Evolutionary conservation across 495 filamentous ascomycete genomes (phyloP), one percentile per base, ranked within the genome.

Genomic region (Annulohypoxylon stygium): DNA sequence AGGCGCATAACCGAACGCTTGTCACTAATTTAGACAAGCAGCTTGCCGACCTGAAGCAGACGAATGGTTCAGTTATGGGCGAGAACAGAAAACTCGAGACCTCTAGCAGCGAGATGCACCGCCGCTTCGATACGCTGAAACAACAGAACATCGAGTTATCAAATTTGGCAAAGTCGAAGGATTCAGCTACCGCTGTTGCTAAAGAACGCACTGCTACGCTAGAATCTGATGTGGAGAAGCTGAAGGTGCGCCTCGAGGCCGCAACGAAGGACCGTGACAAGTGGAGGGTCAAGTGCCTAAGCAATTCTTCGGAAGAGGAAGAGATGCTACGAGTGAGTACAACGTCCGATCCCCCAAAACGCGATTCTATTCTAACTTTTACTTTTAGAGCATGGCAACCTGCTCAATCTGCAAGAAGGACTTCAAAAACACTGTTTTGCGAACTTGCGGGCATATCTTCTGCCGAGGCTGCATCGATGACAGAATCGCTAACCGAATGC

Each of bases 391-490:
- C 70, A 88, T 98, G 80, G 93, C 93, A 16, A 88, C 95, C 43
- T 99, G 96, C 83, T 91, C 92, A 2, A 92, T 98, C 18, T 99
- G 96, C 81, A 90, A 91, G 70, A 89, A 85, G 61, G 93, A 95
- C 62, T 96, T 97, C 86, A 98, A 98, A 82, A 92, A 98, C 78
- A 97, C 94, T 0, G 91, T 90, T 16, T 87, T 99, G 74, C 94
- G 94, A 78, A 93, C 91, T 12, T 99, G 96, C 79, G 96, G 96
- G n/a, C 96, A 99, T 81, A 90, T 97, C 20, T 97, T 98, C 81
- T 99, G 96, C 88, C 89, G 88, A 74, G 87, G 89, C 26, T 99
- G 96, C 77, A 91, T 97, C 26, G 93, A 97, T 61, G 91, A 95
- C 75, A 90, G 94, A 58, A 89, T 97, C 59, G 85, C 87, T 8